Base-by-base conservation (phyloP, 371 early-diverging fungal species). In the Saksenaea vasiformis region DNA sequence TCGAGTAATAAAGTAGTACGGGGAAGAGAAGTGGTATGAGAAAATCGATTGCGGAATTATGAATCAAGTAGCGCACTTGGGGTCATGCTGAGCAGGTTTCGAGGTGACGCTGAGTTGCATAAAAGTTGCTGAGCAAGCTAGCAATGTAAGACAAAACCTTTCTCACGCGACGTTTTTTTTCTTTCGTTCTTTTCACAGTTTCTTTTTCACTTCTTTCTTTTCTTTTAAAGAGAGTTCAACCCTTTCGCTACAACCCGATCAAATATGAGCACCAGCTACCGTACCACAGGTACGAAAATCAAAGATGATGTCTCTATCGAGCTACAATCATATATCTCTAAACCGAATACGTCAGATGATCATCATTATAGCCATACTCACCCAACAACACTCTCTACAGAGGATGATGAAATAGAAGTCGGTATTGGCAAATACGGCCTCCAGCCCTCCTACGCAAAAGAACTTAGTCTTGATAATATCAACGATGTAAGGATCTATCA, bases 401-500 rank as follows among this genome's bases (percentile, higher is more conserved):
- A 67, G 5, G 68, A 70, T 11, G 22, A 53, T 36, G 43, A 26
- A 44, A 58, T 27, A 2, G 61, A 60, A 17, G 60, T 58, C 10
- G 73, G 70, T 19, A 70, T 73, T 35, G 72, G 65, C 14, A 64
- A 64, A 26, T 58, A 68, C 3, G 79, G 76, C 26, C 60, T 78
- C 9, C 73, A 73, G 44, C 62, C 62, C 28, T 66, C 73, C 58
- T 78, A 73, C 59, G 71, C 76, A 37, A 69, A 64, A 57, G 70
- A 74, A 51, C 56, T 74, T 34, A 68, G 72, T 38, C 51, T 67
- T 9, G 65, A 64, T 54, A 59, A 60, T 47, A 67, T 67, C 47
- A 64, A 34, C 34, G 67, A 71, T 56, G 71, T 71, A 71, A 53
- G 67, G 19, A 1, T n/a, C 5, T 0, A 22, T 3, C 62, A 1